Evolutionary conservation across 441 rosid species (phyloP).

Genomic region (Syzygium malaccense): DNA sequence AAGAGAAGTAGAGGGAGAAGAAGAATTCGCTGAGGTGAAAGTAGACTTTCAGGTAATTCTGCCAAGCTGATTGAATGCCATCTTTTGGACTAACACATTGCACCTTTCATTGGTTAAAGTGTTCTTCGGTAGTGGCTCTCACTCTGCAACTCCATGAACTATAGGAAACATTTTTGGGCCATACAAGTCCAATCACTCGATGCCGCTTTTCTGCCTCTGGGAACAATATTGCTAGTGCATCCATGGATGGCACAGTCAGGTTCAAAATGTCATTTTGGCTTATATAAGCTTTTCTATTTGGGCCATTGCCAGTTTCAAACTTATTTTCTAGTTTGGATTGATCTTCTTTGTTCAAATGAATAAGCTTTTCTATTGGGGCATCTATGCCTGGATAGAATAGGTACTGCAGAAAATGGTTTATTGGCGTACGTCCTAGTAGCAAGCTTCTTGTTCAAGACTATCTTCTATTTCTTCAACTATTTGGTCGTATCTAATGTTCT

Average conservation of each 20-base stretch:
- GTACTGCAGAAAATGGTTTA: background rate
- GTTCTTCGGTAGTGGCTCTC: background rate
- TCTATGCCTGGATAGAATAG: background rate
- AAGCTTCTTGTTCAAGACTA: background rate
- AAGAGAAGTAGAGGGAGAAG: conserved; percentile 31
- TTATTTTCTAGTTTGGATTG: background rate
- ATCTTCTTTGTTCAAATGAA: background rate
- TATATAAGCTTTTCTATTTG: background rate
- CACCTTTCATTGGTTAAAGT: background rate
- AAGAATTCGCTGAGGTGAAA: conserved; percentile 56
- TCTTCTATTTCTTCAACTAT: background rate
- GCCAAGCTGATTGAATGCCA: background rate
- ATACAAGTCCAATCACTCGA: conserved; percentile 62
- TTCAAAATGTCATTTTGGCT: background rate
- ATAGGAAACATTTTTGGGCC: conserved; percentile 70
- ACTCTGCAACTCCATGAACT: conserved; percentile 13
- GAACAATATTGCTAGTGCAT: conserved; percentile 69
- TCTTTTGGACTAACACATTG: background rate
- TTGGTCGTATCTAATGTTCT: background rate
- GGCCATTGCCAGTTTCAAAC: background rate
- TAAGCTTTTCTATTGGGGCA: background rate
- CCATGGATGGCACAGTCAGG: conserved; percentile 78
- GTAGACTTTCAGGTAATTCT: conserved; percentile 55
- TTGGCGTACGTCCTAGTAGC: background rate
- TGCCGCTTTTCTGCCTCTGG: conserved; percentile 77